These are phyloP conservation scores for Boletus fagicola DNA, from an alignment of 768 basidiomycete genomes.

Conservation along the genomic window DNA sequence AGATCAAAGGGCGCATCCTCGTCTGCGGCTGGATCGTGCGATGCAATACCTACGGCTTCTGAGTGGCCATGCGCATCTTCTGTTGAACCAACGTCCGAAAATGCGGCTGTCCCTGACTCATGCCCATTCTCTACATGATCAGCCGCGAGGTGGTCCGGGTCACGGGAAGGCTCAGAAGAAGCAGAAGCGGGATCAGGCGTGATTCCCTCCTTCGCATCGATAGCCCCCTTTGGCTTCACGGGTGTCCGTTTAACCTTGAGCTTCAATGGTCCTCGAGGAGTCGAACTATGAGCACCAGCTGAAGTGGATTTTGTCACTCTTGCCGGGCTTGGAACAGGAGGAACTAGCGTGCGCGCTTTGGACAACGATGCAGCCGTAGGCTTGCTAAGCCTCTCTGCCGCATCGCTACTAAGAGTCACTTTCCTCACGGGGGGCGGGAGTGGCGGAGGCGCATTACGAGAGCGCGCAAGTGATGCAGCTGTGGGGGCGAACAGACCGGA, in stretches of 20 bases:
- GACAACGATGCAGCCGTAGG: slow-evolving; percentile 79
- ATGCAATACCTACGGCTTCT: slow-evolving; percentile 11
- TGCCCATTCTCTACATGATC: slow-evolving; percentile 29
- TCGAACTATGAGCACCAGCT: slow-evolving; percentile 26
- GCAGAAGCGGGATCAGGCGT: slow-evolving; percentile 22
- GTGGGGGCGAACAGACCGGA: slow-evolving; percentile 78
- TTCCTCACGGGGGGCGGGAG: slow-evolving; percentile 54
- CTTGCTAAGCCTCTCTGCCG: slow-evolving; percentile 69
- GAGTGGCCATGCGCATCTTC: slow-evolving; percentile 18
- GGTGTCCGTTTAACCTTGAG: slow-evolving; percentile 27
- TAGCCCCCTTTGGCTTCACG: slow-evolving; percentile 24
- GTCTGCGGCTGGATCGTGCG: slow-evolving; percentile 10
- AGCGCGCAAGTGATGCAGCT: slow-evolving; percentile 73
- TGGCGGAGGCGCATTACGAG: slow-evolving; percentile 51
- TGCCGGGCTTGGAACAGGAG: slow-evolving; percentile 17
- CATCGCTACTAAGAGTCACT: slow-evolving; percentile 48
- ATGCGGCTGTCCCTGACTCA: slow-evolving; percentile 14
- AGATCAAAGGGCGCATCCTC: slow-evolving; percentile 11
- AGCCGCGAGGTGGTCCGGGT: slow-evolving; percentile 18
- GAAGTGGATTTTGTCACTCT: slow-evolving; percentile 32
- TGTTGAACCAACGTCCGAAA: slow-evolving; percentile 19
- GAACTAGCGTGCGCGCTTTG: slow-evolving; percentile 46
- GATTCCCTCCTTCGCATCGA: slow-evolving; percentile 17
- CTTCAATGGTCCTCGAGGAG: slow-evolving; percentile 32
- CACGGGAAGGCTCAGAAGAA: slow-evolving; percentile 24